These are phyloP conservation scores for Trichoderma sp. DNA, from an alignment of 2,329 filamentous ascomycete genomes.

Conservation along the genomic window DNA sequence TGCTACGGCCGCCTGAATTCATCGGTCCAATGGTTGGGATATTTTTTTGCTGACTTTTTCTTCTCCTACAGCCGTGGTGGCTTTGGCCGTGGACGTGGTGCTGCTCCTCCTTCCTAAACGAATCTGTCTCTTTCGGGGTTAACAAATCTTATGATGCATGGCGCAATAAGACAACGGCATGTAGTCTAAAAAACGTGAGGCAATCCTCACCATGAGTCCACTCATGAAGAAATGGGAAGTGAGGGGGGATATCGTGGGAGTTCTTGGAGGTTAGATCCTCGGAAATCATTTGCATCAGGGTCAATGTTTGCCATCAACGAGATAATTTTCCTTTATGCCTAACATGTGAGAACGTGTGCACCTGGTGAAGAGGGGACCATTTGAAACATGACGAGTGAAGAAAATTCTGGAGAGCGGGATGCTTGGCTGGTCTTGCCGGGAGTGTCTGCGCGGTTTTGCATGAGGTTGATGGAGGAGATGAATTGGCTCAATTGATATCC, in stretches of 20 bases:
- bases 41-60: slow-evolving; percentile 27
- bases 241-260: slow-evolving; percentile 43
- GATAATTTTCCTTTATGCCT: slow-evolving; percentile 30
- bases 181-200: slow-evolving; percentile 46
- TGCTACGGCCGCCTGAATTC: background rate
- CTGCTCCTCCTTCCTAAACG: slow-evolving; percentile 66
- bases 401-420: background rate
- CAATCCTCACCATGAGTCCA: slow-evolving; percentile 40
- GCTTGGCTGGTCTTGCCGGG: background rate
- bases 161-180: slow-evolving; percentile 40
- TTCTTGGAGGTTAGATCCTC: slow-evolving; percentile 47
- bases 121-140: slow-evolving; percentile 40
- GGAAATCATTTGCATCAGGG: slow-evolving; percentile 49
- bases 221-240: slow-evolving; percentile 41
- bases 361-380: slow-evolving; percentile 11
- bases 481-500: slow-evolving; percentile 16
- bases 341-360: slow-evolving; percentile 26
- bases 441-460: background rate
- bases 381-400: slow-evolving; percentile 3
- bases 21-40: background rate
- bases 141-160: slow-evolving; percentile 45
- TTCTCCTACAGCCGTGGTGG: slow-evolving; percentile 66
- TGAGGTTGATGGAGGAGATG: slow-evolving; percentile 4
- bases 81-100: slow-evolving; percentile 83
- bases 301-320: slow-evolving; percentile 40